Evolutionary conservation across 2,329 filamentous ascomycete genomes (phyloP).

Genomic region (Botrytis cinerea): DNA sequence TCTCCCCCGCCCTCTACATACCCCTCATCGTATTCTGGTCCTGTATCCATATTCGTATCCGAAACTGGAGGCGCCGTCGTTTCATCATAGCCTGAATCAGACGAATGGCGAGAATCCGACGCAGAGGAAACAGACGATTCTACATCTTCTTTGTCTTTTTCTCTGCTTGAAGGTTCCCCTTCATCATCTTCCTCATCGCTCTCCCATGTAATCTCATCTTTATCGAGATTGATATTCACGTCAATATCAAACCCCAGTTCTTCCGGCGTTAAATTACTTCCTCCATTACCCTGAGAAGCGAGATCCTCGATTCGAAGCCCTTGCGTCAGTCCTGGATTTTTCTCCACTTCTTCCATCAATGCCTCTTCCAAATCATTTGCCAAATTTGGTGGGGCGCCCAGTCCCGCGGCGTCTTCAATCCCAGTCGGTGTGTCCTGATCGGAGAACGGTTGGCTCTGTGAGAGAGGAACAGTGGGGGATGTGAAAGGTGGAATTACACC

Average conservation of each 20-base stretch:
- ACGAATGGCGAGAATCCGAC: not conserved
- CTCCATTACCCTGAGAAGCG: not conserved
- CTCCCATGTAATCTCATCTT: constrained; percentile 18
- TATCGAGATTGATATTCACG: not conserved
- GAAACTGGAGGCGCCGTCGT: not conserved
- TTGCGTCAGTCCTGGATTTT: not conserved
- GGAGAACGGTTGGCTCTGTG: not conserved
- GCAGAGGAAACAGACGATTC: not conserved
- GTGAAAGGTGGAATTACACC: constrained; percentile 16
- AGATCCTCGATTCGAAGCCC: not conserved
- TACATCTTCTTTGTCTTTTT: not conserved
- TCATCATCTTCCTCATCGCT: not conserved
- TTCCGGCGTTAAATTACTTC: not conserved
- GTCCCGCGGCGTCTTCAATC: not conserved
- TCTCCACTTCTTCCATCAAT: constrained; percentile 7
- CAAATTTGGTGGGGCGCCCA: constrained; percentile 3
- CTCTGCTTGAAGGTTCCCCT: not conserved
- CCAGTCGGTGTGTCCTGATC: not conserved
- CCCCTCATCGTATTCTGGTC: not conserved
- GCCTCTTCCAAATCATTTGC: constrained; percentile 14
- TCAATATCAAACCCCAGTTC: not conserved
- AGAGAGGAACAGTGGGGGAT: not conserved
- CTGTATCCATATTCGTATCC: not conserved
- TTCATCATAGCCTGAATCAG: constrained; percentile 4
- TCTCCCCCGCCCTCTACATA: not conserved